Evolutionary conservation across 225 moss, liverwort and hornwort genomes (phyloP), one percentile per base, ranked within the genome.

Genomic region (Climacium dendroides): DNA sequence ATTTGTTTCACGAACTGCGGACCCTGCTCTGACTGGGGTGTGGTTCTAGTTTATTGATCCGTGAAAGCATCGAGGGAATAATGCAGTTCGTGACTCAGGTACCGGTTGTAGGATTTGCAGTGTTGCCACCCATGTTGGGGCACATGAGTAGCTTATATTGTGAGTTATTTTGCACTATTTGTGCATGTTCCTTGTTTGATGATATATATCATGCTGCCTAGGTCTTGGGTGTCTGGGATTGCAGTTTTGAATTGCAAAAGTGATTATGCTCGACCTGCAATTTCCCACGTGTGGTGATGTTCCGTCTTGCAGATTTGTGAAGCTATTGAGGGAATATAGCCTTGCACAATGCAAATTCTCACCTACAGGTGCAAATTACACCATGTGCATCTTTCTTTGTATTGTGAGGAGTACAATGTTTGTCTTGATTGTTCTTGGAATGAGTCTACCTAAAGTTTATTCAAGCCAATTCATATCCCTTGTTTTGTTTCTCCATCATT

Each of bases 41-140:
- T 22, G 13, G 20, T 52, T 75, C 3, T 23, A 22, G 22, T 34
- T 23, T 23, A 3, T 2, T 3, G 2, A 22, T 52, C 4, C 1
- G 4, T 50, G 7, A 48, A 48, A 24, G 19, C 19, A 26, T 19
- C 0, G 4, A 74, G 11, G 12, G 48, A 20, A 13, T 74, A 47
- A 19, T 32, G 19, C 0, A 1, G 5, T 29, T 7, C 14, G n/a
- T n/a, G n/a, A n/a, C n/a, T 32, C 1, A 50, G 0, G 19, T 74
- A 20, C 10, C 3, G 0, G 5, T 50, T 50, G 32, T 13, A 74
- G 11, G 32, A 7, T 32, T 74, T 74, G 74, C 11, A 47, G 4
- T 0, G 7, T 48, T 74, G 11, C 32, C 4, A 32, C 11, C 11
- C 7, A 43, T 41, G 43, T 15, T 26, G 43, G 5, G 2, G 26